These are phyloP conservation scores for Didymella arachidicola DNA, from an alignment of 2,329 filamentous ascomycete species.

Conservation along the genomic window DNA sequence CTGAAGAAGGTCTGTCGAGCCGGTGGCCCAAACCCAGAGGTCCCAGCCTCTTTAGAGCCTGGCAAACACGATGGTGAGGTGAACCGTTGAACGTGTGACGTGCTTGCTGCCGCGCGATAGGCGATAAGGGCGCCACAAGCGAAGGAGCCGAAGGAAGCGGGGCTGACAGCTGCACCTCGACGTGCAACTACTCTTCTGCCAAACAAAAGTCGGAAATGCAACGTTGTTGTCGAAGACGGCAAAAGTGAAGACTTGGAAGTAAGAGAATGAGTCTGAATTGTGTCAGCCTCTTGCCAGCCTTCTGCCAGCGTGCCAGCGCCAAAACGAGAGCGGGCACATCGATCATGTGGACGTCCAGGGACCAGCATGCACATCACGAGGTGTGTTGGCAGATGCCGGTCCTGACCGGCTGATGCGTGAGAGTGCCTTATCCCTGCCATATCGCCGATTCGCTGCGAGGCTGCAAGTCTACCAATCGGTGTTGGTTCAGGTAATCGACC, in stretches of 20 bases:
- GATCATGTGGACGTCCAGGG: constrained; percentile 30
- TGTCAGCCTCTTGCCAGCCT: background rate
- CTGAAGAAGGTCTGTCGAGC: background rate
- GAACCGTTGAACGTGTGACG: constrained; percentile 32
- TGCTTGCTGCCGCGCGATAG: constrained; percentile 30
- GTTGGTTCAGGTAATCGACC: background rate
- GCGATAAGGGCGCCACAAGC: constrained; percentile 39
- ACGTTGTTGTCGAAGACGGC: background rate
- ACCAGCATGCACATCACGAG: constrained; percentile 30
- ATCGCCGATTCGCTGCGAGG: constrained; percentile 3
- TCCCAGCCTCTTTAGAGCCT: constrained; percentile 17
- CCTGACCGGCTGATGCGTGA: constrained; percentile 9
- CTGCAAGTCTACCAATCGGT: background rate
- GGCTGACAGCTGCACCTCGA: constrained; percentile 18
- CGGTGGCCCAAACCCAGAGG: constrained; percentile 6
- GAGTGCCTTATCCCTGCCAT: constrained; percentile 2
- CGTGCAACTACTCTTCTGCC: background rate
- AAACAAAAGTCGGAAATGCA: background rate
- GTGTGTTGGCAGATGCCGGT: constrained; percentile 32
- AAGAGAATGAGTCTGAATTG: background rate
- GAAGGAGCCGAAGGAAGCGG: constrained; percentile 20
- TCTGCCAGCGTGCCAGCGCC: background rate
- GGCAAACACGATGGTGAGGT: constrained; percentile 19
- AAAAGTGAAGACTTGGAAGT: background rate
- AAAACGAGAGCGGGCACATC: constrained; percentile 17